Evolutionary conservation across 495 filamentous ascomycete genomes (phyloP).

Genomic region (Trichoderma orchidacearum): DNA sequence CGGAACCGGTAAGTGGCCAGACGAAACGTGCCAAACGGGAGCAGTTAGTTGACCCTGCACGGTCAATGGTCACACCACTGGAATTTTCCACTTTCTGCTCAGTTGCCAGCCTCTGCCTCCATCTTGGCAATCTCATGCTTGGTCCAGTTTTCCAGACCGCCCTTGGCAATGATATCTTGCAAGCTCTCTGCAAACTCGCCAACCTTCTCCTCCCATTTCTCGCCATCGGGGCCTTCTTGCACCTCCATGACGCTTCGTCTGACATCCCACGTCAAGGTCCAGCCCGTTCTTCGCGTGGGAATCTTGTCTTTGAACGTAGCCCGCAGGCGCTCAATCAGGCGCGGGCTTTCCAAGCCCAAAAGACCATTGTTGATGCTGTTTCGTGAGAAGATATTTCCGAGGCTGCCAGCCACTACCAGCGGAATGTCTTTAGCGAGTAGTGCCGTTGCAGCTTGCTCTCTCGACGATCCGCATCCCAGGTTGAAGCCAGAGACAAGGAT

Average conservation of each 20-base stretch:
- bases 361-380: conserved; percentile 92
- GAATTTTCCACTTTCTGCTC: too few relatives aligned
- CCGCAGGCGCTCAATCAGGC: conserved; percentile 54
- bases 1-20: too few relatives aligned
- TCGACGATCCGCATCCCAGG: conserved; percentile 71
- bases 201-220: conserved; percentile 65
- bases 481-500: conserved; percentile 82
- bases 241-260: conserved; percentile 42
- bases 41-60: too few relatives aligned
- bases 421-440: conserved; percentile 77
- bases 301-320: conserved; percentile 45
- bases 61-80: too few relatives aligned
- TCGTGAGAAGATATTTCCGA: conserved; percentile 77
- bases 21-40: too few relatives aligned
- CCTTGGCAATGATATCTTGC: conserved; percentile 77
- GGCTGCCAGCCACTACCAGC: conserved; percentile 72
- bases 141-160: conserved; percentile 75
- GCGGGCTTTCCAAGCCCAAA: conserved; percentile 69
- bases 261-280: conserved; percentile 82
- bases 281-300: conserved; percentile 75
- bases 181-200: conserved; percentile 79
- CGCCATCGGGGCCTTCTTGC: conserved; percentile 41
- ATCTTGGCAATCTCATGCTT: conserved; percentile 39
- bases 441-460: conserved; percentile 84
- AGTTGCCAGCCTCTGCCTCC: too few relatives aligned